These are phyloP conservation scores for Phytopythium litorale DNA, from an alignment of 352 stramenopile genomes.

Conservation along the genomic window DNA sequence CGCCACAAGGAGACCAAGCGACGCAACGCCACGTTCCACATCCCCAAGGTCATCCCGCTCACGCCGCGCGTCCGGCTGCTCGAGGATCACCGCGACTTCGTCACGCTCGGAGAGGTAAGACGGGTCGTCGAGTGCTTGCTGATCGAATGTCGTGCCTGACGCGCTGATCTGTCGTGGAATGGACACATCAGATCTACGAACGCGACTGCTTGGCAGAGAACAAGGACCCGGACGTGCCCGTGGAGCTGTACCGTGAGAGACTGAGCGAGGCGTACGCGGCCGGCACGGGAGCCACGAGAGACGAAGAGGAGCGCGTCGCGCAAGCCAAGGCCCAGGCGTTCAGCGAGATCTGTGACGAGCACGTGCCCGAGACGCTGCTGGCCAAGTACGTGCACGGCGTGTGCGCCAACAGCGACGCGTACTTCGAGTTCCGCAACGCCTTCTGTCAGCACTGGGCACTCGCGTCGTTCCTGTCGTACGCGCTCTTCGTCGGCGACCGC, in stretches of 20 bases:
- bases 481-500: slow-evolving; percentile 80
- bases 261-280: slow-evolving; percentile 67
- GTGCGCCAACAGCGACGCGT: slow-evolving; percentile 66
- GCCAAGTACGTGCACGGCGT: slow-evolving; percentile 84
- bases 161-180: background rate
- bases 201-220: slow-evolving; percentile 61
- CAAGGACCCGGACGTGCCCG: slow-evolving; percentile 72
- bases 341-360: slow-evolving; percentile 68
- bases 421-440: slow-evolving; percentile 84
- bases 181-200: slow-evolving; percentile 57
- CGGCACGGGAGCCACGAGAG: slow-evolving; percentile 29
- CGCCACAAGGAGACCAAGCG: slow-evolving; percentile 88
- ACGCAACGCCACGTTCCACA: slow-evolving; percentile 85
- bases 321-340: slow-evolving; percentile 69
- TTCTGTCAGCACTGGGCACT: slow-evolving; percentile 86
- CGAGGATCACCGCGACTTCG: slow-evolving; percentile 81
- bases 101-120: slow-evolving; percentile 69
- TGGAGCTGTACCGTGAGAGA: slow-evolving; percentile 75
- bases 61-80: slow-evolving; percentile 87
- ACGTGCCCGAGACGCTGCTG: slow-evolving; percentile 83
- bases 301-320: slow-evolving; percentile 61
- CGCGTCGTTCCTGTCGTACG: slow-evolving; percentile 84
- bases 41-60: slow-evolving; percentile 91
- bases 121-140: background rate
- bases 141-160: background rate